Evolutionary conservation across 2,329 filamentous ascomycete genomes (phyloP).

Genomic region (Dactylella cylindrospora): DNA sequence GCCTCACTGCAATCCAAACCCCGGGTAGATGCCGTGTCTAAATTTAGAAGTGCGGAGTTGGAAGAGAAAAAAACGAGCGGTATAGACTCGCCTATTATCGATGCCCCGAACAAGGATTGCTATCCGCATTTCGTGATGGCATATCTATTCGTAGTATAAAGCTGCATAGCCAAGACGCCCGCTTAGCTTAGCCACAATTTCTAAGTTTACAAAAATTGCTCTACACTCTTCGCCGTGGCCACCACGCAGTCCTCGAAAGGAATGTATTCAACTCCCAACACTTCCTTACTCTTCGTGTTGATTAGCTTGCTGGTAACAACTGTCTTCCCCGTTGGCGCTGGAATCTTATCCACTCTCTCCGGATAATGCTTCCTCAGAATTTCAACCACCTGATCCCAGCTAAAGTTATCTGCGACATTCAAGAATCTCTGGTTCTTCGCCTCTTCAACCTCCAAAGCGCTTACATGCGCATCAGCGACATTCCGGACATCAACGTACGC

Average conservation of each 20-base stretch:
- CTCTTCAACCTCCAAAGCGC: slow-evolving; percentile 59
- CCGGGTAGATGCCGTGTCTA: too few species aligned
- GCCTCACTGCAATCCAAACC: too few species aligned
- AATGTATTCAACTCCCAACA: slow-evolving; percentile 64
- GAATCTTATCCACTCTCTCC: slow-evolving; percentile 57
- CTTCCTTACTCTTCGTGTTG: slow-evolving; percentile 58
- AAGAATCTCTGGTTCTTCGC: slow-evolving; percentile 67
- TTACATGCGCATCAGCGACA: slow-evolving; percentile 66
- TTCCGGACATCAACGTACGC: slow-evolving; percentile 52
- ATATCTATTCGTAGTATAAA: too few species aligned
- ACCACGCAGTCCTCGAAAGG: slow-evolving; percentile 61
- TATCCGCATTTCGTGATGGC: too few species aligned
- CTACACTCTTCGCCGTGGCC: slow-evolving; percentile 60
- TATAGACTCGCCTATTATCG: too few species aligned
- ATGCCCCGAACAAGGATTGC: too few species aligned
- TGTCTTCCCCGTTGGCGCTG: slow-evolving; percentile 50
- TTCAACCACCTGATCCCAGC: slow-evolving; percentile 62
- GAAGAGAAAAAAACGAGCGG: too few species aligned
- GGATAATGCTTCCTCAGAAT: slow-evolving; percentile 61
- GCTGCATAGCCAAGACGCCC: too few species aligned
- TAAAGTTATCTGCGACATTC: slow-evolving; percentile 63
- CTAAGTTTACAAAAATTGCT: slow-evolving; percentile 45
- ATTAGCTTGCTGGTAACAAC: not conserved
- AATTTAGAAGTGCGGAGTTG: too few species aligned
- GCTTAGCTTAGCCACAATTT: too few species aligned